Evolutionary conservation across 805 yeast genomes (phyloP).

Genomic region (Dipodascopsis uninucleata): DNA sequence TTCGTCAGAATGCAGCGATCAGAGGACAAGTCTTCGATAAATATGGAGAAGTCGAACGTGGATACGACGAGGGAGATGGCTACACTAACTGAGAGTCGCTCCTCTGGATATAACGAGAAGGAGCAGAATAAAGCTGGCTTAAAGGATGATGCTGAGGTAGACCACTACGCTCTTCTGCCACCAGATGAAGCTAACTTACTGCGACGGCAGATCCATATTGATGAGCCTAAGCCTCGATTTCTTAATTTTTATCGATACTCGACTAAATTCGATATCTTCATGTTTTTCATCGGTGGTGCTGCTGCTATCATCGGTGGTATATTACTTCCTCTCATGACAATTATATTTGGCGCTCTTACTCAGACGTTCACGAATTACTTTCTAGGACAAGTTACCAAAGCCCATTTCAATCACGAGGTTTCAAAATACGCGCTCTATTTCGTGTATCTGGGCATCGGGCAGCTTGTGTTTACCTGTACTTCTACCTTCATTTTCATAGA

Average conservation of each 20-base stretch:
- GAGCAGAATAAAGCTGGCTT: too few relatives aligned
- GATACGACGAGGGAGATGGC: too few relatives aligned
- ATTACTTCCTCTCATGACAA: conserved; percentile 42
- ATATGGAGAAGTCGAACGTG: too few relatives aligned
- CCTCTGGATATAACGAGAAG: too few relatives aligned
- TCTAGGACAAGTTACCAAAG: conserved; percentile 40
- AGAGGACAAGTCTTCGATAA: too few relatives aligned
- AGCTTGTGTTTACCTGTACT: conserved; percentile 28
- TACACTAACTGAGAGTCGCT: too few relatives aligned
- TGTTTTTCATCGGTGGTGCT: conserved; percentile 34
- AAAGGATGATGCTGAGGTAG: too few relatives aligned
- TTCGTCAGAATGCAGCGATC: too few relatives aligned
- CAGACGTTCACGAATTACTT: conserved; percentile 37
- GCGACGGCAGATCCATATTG: conserved; percentile 35
- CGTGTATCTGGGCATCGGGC: conserved; percentile 41
- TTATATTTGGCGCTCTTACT: conserved; percentile 41
- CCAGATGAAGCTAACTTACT: conserved; percentile 36
- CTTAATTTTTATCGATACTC: conserved; percentile 38
- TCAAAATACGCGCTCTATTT: conserved; percentile 39
- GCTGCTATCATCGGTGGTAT: conserved; percentile 30
- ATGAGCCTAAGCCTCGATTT: conserved; percentile 29
- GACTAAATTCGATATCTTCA: conserved; percentile 31
- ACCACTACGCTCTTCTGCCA: conserved; percentile 31
- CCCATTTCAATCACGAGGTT: conserved; percentile 35
- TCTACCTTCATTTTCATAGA: conserved; percentile 39